phyloP scores from a whole-genome alignment of 495 filamentous ascomycete species.

The Durotheca rogersii region DNA sequence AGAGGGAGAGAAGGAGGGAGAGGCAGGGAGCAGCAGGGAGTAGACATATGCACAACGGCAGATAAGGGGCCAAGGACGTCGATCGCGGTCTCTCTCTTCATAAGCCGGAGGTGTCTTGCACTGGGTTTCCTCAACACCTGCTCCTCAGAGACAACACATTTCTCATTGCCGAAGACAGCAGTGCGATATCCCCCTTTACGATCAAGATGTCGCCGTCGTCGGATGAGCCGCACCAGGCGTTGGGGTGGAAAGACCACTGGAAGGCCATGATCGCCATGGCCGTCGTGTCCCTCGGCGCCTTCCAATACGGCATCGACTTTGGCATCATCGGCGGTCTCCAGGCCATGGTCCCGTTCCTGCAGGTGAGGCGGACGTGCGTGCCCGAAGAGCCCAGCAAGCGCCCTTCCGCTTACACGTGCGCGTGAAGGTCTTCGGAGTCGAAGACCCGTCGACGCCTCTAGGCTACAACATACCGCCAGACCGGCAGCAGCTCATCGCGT shows the following conservation, averaged over 20 bases:
- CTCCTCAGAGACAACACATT: background rate
- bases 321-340: slow-evolving; percentile 62
- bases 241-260: slow-evolving; percentile 41
- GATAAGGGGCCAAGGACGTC: slow-evolving; percentile 9
- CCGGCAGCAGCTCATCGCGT: slow-evolving; percentile 58
- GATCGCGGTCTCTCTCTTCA: slow-evolving; percentile 9
- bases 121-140: too few relatives aligned
- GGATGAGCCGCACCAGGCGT: slow-evolving; percentile 25
- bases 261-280: slow-evolving; percentile 46
- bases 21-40: slow-evolving; percentile 3
- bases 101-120: slow-evolving; percentile 2
- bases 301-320: slow-evolving; percentile 66
- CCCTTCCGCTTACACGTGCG: slow-evolving; percentile 3
- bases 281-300: slow-evolving; percentile 54
- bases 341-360: slow-evolving; percentile 62
- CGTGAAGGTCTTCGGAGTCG: slow-evolving; percentile 42
- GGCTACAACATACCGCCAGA: slow-evolving; percentile 58
- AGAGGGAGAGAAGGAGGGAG: too few relatives aligned
- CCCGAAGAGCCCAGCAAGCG: background rate
- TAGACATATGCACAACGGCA: slow-evolving; percentile 9
- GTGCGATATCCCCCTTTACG: too few relatives aligned
- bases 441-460: slow-evolving; percentile 43
- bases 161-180: too few relatives aligned
- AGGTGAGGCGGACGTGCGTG: slow-evolving; percentile 31
- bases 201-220: slow-evolving; percentile 27